A percentile compares a stretch with the other conserved stretches of the same genome.
Conservation (phyloP, 2,329 filamentous ascomycete species). For the Apiospora koreana region DNA sequence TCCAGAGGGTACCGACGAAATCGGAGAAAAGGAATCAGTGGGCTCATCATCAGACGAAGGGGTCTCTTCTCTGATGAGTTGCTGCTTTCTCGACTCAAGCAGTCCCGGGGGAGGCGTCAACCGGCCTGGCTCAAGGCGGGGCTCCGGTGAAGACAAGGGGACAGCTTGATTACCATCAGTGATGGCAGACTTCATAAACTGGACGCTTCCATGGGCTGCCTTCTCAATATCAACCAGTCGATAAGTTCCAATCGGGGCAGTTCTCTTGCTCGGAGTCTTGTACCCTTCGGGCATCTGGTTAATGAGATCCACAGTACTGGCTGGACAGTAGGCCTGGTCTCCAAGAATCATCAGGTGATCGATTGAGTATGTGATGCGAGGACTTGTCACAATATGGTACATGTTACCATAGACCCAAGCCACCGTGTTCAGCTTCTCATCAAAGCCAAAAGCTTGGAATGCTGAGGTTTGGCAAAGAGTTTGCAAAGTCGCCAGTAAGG, state of each 20-base stretch:
- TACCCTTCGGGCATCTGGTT: not conserved
- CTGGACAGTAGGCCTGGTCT: not conserved
- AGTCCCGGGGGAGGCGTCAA: not conserved
- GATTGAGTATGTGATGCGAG: not conserved
- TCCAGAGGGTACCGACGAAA: not conserved
- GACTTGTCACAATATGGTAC: not conserved
- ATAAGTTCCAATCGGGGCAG: not conserved
- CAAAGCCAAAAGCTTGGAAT: not conserved
- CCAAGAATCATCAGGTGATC: not conserved
- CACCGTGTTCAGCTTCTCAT: not conserved
- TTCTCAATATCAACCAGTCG: not conserved
- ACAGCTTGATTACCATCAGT: not conserved
- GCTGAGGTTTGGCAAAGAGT: not conserved
- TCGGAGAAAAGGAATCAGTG: not conserved
- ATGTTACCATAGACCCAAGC: not conserved
- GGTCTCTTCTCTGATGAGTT: not conserved
- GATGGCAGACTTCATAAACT: not conserved
- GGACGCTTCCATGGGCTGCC: not conserved
- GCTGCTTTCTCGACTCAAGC: not conserved
- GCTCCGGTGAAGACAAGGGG: not conserved
- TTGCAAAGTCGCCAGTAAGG: not conserved
- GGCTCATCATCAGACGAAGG: not conserved
- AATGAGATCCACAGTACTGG: not conserved
- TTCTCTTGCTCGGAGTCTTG: not conserved
- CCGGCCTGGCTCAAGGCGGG: not conserved